Base-by-base conservation (phyloP, 805 yeast species). In the Candida endomychidarum region DNA sequence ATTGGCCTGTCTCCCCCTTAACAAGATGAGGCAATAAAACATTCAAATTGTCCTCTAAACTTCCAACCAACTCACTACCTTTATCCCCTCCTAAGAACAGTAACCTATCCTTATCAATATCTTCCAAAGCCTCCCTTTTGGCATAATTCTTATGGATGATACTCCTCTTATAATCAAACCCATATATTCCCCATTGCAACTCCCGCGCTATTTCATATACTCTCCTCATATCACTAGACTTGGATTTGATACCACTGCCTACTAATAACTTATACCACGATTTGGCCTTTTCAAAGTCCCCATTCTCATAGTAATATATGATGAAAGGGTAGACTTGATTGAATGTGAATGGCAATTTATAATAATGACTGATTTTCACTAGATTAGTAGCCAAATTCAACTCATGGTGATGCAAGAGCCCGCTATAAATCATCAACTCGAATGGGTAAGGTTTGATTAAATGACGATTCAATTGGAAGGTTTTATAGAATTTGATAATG, bases 301-400 rank as follows among this genome's bases (percentile, higher is more conserved):
- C 49, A 15, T 58, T 50, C 15, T 45, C 40, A 43, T 65, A 63
- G 45, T 69, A 72, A 45, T 58, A 61, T 44, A 50, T 49, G 12
- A 69, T 60, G 27, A 69, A 62, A 0, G 75, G 73, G 37, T 54
- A 63, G 1, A 67, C 45, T 38, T 67, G 74, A 41, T 62, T 60
- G 48, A 68, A 65, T 0, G 72, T 56, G 17, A 63, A 53, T n/a
- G 72, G 69, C 9, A 64, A 35, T 3, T 53, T 53, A 14, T 41
- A 37, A 3, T 50, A 42, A 9, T 65, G 47, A 7, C 64, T 58
- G 11, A 47, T 39, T 41, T 56, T 53, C 24, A 65, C 48, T 21
- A 63, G 49, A 26, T 48, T 28, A n/a, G 59, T 44, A 2, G 73
- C 73, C 51, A 62, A 65, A 8, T 45, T 37, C 33, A 55, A 49